These are phyloP conservation scores for Panaeolus papilionaceus DNA, from an alignment of 768 basidiomycete genomes.

Conservation along the genomic window DNA sequence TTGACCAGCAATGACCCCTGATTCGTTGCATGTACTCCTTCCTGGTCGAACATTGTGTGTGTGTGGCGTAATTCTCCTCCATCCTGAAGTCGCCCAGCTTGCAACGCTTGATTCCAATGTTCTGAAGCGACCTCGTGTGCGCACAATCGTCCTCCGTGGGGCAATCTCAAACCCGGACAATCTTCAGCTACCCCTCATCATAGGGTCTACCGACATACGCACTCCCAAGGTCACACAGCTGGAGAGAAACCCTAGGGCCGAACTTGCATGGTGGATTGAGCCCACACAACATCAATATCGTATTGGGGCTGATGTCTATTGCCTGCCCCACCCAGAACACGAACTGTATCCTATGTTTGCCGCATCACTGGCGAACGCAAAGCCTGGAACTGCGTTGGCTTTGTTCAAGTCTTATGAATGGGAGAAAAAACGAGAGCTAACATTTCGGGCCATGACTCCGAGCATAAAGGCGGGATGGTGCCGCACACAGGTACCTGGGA, in stretches of 20 bases:
- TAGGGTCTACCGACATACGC: slow-evolving; percentile 76
- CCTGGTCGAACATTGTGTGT: neutral
- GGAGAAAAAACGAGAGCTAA: slow-evolving; percentile 66
- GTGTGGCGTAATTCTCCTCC: neutral
- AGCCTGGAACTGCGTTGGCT: slow-evolving; percentile 31
- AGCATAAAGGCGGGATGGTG: slow-evolving; percentile 77
- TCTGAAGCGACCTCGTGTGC: slow-evolving; percentile 58
- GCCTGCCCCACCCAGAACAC: slow-evolving; percentile 59
- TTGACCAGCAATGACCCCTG: too few species aligned
- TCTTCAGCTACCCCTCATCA: slow-evolving; percentile 62
- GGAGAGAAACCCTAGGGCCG: slow-evolving; percentile 51
- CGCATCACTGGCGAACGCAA: slow-evolving; percentile 27
- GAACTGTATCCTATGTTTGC: slow-evolving; percentile 41
- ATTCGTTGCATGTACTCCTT: neutral
- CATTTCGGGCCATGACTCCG: slow-evolving; percentile 64
- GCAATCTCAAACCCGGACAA: slow-evolving; percentile 52
- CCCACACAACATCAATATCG: slow-evolving; percentile 77
- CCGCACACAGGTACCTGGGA: slow-evolving; percentile 66
- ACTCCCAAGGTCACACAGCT: slow-evolving; percentile 72
- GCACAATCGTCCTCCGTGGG: slow-evolving; percentile 66
- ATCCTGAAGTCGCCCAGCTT: slow-evolving; percentile 60
- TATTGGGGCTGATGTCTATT: slow-evolving; percentile 58
- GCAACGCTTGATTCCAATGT: slow-evolving; percentile 53
- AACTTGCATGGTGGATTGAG: slow-evolving; percentile 79
- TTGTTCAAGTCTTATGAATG: slow-evolving; percentile 57